These are phyloP conservation scores for Tinospora cordifolia DNA, from an alignment of 164 flowering plant genomes.

Conservation along the genomic window DNA sequence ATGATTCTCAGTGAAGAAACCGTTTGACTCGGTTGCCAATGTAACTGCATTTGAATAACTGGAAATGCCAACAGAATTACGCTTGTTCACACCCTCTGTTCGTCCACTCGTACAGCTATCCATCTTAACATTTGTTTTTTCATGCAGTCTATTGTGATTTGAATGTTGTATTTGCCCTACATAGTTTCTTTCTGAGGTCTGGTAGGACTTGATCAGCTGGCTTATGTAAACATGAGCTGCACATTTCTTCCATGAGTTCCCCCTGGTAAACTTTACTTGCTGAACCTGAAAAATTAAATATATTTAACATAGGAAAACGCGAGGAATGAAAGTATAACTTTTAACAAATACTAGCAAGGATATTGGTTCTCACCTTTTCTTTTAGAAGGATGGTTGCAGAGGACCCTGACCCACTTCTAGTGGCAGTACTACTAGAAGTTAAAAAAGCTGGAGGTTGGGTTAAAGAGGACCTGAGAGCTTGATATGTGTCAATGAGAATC, in stretches of 20 bases:
- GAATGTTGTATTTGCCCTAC: constrained; percentile 9
- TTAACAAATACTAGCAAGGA: not conserved
- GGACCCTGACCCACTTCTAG: constrained; percentile 19
- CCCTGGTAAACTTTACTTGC: constrained; percentile 15
- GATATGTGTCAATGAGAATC: not conserved
- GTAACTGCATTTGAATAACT: constrained; percentile 9
- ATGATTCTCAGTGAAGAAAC: constrained; percentile 18
- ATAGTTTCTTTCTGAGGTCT: constrained; percentile 25
- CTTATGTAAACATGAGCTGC: constrained; percentile 52
- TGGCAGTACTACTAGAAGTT: constrained; percentile 24
- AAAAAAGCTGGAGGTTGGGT: constrained; percentile 33
- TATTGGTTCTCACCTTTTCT: constrained; percentile 30
- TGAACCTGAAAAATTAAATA: constrained; percentile 21
- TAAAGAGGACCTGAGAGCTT: constrained; percentile 29
- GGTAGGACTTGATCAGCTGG: constrained; percentile 35
- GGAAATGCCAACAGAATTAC: not conserved
- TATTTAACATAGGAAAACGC: not conserved
- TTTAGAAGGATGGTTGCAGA: constrained; percentile 12
- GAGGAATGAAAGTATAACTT: not conserved
- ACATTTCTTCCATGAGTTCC: constrained; percentile 42
- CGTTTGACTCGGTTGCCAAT: not conserved
- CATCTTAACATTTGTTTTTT: constrained; percentile 17
- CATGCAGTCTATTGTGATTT: constrained; percentile 19
- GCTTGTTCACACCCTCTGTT: constrained; percentile 4
- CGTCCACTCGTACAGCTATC: constrained; percentile 5